These are phyloP conservation scores for Testicularia cyperi DNA, from an alignment of 1,284 basidiomycete genomes.

Conservation along the genomic window DNA sequence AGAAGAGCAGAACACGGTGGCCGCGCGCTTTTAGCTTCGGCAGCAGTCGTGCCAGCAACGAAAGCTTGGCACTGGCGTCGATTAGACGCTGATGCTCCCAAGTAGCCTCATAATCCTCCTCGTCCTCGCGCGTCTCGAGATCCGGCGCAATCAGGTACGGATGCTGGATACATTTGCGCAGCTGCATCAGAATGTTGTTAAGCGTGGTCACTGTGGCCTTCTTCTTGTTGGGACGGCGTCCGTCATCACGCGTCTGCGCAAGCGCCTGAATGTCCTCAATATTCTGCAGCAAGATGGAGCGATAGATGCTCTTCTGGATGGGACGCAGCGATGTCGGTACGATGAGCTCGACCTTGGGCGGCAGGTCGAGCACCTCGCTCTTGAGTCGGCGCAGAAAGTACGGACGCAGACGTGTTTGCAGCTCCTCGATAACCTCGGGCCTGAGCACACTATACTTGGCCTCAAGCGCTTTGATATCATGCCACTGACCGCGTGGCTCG, in stretches of 20 bases:
- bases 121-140: conserved; percentile 69
- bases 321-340: conserved; percentile 86
- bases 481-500: conserved; percentile 33
- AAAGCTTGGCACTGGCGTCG: conserved; percentile 76
- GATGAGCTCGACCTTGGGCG: conserved; percentile 77
- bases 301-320: conserved; percentile 85
- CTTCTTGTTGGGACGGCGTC: conserved; percentile 21
- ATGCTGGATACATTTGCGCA: conserved; percentile 54
- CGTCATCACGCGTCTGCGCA: conserved; percentile 16
- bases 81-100: conserved; percentile 78
- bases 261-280: conserved; percentile 47
- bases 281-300: conserved; percentile 58
- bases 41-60: conserved; percentile 53
- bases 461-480: conserved; percentile 35
- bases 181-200: conserved; percentile 55
- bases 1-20: conserved; percentile 56
- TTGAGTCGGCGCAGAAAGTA: conserved; percentile 93
- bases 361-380: conserved; percentile 84
- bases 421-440: conserved; percentile 64
- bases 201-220: conserved; percentile 39
- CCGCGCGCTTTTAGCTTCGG: conserved; percentile 58
- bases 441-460: conserved; percentile 43
- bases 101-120: conserved; percentile 64
- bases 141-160: conserved; percentile 76
- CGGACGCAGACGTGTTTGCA: conserved; percentile 76